Evolutionary conservation across 78 protist species (phyloP).

Genomic region (Pelomyxa schiedti): DNA sequence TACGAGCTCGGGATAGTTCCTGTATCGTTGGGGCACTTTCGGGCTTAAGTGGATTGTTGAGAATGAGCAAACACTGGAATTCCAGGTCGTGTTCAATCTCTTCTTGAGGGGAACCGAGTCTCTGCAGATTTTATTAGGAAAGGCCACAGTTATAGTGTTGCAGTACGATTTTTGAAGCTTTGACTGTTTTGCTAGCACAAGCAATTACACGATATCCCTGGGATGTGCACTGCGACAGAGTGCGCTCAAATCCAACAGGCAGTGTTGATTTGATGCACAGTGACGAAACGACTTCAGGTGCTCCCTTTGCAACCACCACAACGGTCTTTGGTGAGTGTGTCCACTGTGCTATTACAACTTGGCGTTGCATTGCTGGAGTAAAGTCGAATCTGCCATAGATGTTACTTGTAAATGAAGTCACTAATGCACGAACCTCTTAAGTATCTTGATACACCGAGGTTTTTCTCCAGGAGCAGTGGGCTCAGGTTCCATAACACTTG

Average conservation of each 20-base stretch:
- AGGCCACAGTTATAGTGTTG: too few species aligned
- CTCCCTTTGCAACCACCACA: constrained; percentile 64
- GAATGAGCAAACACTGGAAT: constrained; percentile 42
- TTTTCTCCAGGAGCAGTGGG: not conserved
- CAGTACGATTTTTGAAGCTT: not conserved
- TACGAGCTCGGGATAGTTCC: constrained; percentile 31
- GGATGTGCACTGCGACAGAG: constrained; percentile 31
- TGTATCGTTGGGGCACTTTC: constrained; percentile 38
- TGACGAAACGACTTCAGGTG: constrained; percentile 66
- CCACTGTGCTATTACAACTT: not conserved
- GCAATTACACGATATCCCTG: constrained; percentile 78
- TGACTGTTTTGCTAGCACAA: constrained; percentile 26
- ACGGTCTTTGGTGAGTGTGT: not conserved
- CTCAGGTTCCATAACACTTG: not conserved
- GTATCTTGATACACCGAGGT: not conserved
- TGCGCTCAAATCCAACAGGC: constrained; percentile 37
- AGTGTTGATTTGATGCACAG: constrained; percentile 31
- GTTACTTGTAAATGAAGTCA: too few species aligned
- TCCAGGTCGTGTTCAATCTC: constrained; percentile 40
- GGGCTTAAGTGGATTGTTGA: constrained; percentile 56
- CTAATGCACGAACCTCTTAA: constrained; percentile 38
- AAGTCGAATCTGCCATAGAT: not conserved
- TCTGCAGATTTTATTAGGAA: not conserved
- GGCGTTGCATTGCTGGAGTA: not conserved
- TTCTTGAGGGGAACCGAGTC: not conserved